Base-by-base conservation (phyloP, 1,284 basidiomycete species). In the Ustilago xerochloae region DNA sequence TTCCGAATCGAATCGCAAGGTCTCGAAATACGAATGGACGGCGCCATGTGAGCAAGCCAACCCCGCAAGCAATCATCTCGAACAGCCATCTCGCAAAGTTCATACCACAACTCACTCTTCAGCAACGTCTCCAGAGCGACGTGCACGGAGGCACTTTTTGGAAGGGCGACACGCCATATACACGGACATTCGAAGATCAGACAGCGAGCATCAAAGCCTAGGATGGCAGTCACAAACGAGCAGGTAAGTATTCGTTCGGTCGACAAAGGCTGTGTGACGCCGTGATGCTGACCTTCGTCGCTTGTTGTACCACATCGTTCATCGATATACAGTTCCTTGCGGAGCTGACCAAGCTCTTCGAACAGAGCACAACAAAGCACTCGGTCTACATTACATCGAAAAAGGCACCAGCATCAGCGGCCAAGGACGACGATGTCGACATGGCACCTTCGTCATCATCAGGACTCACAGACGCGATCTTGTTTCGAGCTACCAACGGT, bases 341-440 rank as follows among this genome's bases (percentile, higher is more conserved):
- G 46, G 63, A 72, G 32, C 75, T 83, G 39, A 49, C 53, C 45
- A 63, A 65, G 50, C 68, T 83, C 12, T 82, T 82, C 35, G 54
- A 62, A 32, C 39, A 61, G 5, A 69, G 75, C 38, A 62, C 62
- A 8, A 33, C 65, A 1, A 67, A 77, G 52, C 75, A 81, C 56
- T 81, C 81, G 35, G 75, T 83, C 57, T 81, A 80, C 58, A 48
- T 83, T 10, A 70, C 75, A 1, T 69, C 74, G 9, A 83, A 83
- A 54, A 60, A 56, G 15, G 57, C 65, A 38, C 57, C 68, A 30
- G 53, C 62, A n/a, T 67, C 55, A 3, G 63, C 68, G 16, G 49
- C 54, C 22, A 64, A 50, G 15, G 55, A 64, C 30, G 63, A 63
- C 9, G 71, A 64, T 24, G 53, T 67, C 20, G 59, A 67, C 47